Evolutionary conservation across 495 filamentous ascomycete species (phyloP).

Genomic region (Xylaria sp.): DNA sequence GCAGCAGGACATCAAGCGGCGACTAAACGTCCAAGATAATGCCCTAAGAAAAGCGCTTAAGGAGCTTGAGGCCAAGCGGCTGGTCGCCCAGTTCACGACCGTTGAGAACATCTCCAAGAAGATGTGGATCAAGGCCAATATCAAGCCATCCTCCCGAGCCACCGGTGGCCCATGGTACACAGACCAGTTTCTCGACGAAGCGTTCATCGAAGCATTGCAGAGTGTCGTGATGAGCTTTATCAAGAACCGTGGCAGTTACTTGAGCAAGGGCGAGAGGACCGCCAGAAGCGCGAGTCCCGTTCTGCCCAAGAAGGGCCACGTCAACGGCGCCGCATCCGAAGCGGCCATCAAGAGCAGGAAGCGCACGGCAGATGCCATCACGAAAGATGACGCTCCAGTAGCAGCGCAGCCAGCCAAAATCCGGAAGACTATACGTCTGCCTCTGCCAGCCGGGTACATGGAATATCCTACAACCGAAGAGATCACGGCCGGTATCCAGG

Average conservation of each 20-base stretch:
- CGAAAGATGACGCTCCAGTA: conserved; percentile 42
- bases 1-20: conserved; percentile 77
- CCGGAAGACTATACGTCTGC: conserved; percentile 58
- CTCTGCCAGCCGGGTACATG: conserved; percentile 71
- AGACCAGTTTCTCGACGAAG: conserved; percentile 82
- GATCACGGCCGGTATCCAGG: conserved; percentile 74
- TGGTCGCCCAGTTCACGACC: conserved; percentile 65
- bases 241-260: conserved; percentile 70
- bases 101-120: conserved; percentile 72
- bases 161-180: conserved; percentile 95
- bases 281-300: conserved; percentile 36
- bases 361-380: conserved; percentile 52
- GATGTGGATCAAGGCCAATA: conserved; percentile 81
- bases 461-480: conserved; percentile 78
- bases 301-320: conserved; percentile 52
- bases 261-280: conserved; percentile 41
- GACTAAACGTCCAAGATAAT: conserved; percentile 79
- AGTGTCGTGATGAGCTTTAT: conserved; percentile 74
- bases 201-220: conserved; percentile 77
- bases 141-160: conserved; percentile 82
- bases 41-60: conserved; percentile 78
- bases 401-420: conserved; percentile 40
- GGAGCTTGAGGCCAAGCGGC: conserved; percentile 68
- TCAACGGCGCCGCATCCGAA: conserved; percentile 45
- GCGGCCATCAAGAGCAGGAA: conserved; percentile 49